These are phyloP conservation scores for Berkeleyomyces rouxiae DNA, from an alignment of 2,329 filamentous ascomycete species.

Conservation along the genomic window DNA sequence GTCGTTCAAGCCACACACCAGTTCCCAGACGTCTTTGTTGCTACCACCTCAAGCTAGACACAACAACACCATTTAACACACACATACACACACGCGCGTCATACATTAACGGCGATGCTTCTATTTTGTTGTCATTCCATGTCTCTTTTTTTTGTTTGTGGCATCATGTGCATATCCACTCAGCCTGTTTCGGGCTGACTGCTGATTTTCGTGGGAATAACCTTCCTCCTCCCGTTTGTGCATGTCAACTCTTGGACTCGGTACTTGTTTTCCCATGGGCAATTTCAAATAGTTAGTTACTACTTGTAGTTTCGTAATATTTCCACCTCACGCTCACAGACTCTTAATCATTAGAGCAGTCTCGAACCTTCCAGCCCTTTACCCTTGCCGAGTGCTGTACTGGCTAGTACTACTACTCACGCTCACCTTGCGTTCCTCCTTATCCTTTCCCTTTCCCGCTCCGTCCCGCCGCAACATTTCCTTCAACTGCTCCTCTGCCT, in stretches of 20 bases:
- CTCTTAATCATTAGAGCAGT: too few species aligned
- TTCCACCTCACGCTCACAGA: too few species aligned
- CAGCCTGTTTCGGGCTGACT: too few species aligned
- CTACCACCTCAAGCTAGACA: background rate
- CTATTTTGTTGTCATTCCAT: background rate
- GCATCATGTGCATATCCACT: background rate
- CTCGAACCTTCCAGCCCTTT: background rate
- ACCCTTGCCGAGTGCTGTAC: background rate
- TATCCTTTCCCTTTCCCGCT: constrained; percentile 9
- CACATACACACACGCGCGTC: too few species aligned
- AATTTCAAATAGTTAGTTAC: too few species aligned
- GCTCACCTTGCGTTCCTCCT: background rate
- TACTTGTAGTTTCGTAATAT: too few species aligned
- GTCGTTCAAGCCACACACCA: constrained; percentile 66
- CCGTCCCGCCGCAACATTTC: constrained; percentile 22
- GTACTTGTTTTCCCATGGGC: too few species aligned
- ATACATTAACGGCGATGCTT: too few species aligned
- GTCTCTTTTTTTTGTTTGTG: background rate
- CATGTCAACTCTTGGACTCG: too few species aligned
- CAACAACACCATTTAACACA: background rate
- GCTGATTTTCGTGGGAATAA: too few species aligned
- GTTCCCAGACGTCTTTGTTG: constrained; percentile 57
- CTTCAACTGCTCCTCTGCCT: constrained; percentile 35
- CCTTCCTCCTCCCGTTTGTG: too few species aligned
- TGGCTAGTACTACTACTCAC: background rate